Percentiles rank a stretch among this genome's conserved stretches.
Evolutionary conservation across 2,329 filamentous ascomycete species (phyloP).

Genomic region (Sclerotinia sclerotiorum): DNA sequence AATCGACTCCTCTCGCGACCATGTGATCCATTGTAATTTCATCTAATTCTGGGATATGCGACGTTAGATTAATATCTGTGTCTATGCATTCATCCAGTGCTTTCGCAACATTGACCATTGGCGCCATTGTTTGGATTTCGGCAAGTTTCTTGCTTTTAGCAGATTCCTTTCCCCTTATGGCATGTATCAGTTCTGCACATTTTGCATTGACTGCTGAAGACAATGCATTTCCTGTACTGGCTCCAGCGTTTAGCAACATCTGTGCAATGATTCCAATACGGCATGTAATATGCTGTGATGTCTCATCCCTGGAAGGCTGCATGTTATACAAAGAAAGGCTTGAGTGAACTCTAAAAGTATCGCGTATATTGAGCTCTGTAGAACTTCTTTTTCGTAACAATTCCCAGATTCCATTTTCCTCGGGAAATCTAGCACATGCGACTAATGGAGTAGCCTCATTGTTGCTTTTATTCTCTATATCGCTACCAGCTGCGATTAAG

Average conservation of each 20-base stretch:
- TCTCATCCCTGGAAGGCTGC: background rate
- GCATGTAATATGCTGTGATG: background rate
- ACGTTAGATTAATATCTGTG: background rate
- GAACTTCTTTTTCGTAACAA: background rate
- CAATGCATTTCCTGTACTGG: background rate
- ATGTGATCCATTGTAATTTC: slow-evolving; percentile 8
- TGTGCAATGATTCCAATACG: background rate
- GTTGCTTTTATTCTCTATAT: slow-evolving; percentile 23
- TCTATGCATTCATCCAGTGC: background rate
- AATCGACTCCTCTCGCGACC: background rate
- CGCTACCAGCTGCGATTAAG: slow-evolving; percentile 25
- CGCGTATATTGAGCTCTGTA: background rate
- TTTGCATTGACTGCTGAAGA: background rate
- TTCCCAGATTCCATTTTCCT: slow-evolving; percentile 25
- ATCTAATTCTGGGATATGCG: background rate
- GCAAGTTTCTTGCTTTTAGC: background rate
- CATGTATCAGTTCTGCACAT: slow-evolving; percentile 2
- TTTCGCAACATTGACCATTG: background rate
- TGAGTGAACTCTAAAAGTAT: background rate
- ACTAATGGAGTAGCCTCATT: slow-evolving; percentile 8
- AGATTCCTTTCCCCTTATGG: background rate
- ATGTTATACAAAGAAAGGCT: no score
- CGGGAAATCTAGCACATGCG: slow-evolving; percentile 22
- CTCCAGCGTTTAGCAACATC: background rate
- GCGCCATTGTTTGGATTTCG: background rate